Evolutionary conservation across 495 filamentous ascomycete genomes (phyloP), one percentile per base, ranked within the genome.

Genomic region (Aspergillus sclerotioniger): DNA sequence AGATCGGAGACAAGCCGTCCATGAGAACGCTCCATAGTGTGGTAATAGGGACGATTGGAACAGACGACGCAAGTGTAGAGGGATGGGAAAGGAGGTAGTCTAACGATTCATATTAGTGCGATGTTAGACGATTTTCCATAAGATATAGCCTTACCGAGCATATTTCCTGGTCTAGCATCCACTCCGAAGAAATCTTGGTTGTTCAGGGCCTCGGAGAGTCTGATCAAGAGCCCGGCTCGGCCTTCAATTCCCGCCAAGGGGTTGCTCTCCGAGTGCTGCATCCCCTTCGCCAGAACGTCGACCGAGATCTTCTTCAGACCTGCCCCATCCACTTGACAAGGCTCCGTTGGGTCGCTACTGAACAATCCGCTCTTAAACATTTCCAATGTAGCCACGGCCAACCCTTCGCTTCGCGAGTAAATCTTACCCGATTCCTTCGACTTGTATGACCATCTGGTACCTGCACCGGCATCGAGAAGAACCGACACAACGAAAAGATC

Each of bases 281-380:
- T 79, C 20, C 90, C 94, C 59, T 82, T 85, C 8, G 87, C 81
- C 76, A 96, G 79, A 48, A 82, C 78, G 45, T 91, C 86, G 28
- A 88, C 80, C 5, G 87, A 92, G 49, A 98, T 71, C 49, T 79
- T 86, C 66, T 83, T 86, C 65, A 98, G 73, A 2, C 88, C 95
- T 8, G 80, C 83, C 55, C 87, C 90, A 68, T 98, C 94, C 20
- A 98, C 94, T 71, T 95, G 92, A 63, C 85, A 89, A 37, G 90
- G 92, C 70, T 96, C 87, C 47, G 72, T 81, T 2, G 82, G 79
- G 64, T 92, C 86, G 65, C 92, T 90, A 60, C 90, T 95, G 75
- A 98, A 98, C 45, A 90, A 64, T n/a, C 94, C 94, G 53, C 84
- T 80, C 74, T 94, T 96, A 77, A 98, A 98, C 94, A 98, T 98